Evolutionary conservation across 768 basidiomycete species (phyloP).

Genomic region (Mycena belliarum): DNA sequence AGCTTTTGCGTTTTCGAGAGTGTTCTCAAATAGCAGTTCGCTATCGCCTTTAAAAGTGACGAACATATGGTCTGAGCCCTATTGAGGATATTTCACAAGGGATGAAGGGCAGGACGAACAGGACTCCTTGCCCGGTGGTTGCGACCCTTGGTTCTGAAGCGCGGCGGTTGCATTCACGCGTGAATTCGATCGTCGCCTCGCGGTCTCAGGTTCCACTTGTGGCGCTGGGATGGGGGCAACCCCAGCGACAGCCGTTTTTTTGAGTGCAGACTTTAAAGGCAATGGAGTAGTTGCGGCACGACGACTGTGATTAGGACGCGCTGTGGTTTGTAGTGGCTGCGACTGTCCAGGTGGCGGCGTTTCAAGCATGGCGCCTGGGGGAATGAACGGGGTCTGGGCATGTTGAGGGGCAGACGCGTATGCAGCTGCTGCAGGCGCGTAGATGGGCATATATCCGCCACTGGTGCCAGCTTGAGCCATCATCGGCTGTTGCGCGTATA

Average conservation of each 20-base stretch:
- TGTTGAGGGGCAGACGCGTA: background rate
- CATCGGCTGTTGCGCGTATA: slow-evolving; percentile 33
- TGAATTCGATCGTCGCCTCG: slow-evolving; percentile 46
- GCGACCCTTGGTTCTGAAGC: slow-evolving; percentile 26
- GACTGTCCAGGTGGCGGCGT: slow-evolving; percentile 13
- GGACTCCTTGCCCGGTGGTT: background rate
- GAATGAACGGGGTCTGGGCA: slow-evolving; percentile 20
- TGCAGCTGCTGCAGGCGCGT: slow-evolving; percentile 21
- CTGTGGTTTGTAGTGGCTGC: slow-evolving; percentile 17
- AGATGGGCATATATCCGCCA: slow-evolving; percentile 34
- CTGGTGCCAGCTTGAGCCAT: slow-evolving; percentile 35
- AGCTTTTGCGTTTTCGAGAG: slow-evolving; percentile 50
- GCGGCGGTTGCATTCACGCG: slow-evolving; percentile 32
- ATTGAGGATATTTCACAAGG: background rate
- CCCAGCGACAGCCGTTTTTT: slow-evolving; percentile 40
- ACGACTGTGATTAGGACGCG: slow-evolving; percentile 21
- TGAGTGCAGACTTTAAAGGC: slow-evolving; percentile 60
- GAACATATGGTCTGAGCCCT: slow-evolving; percentile 64
- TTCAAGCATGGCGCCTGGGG: slow-evolving; percentile 15
- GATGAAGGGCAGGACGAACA: slow-evolving; percentile 15
- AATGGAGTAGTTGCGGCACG: slow-evolving; percentile 26
- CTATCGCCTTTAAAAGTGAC: slow-evolving; percentile 66
- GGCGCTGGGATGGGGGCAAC: slow-evolving; percentile 24
- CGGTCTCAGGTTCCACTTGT: slow-evolving; percentile 28
- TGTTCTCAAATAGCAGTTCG: slow-evolving; percentile 60